Base-by-base conservation (phyloP, 371 early-diverging fungal species). In the Mucor circinelloides region DNA sequence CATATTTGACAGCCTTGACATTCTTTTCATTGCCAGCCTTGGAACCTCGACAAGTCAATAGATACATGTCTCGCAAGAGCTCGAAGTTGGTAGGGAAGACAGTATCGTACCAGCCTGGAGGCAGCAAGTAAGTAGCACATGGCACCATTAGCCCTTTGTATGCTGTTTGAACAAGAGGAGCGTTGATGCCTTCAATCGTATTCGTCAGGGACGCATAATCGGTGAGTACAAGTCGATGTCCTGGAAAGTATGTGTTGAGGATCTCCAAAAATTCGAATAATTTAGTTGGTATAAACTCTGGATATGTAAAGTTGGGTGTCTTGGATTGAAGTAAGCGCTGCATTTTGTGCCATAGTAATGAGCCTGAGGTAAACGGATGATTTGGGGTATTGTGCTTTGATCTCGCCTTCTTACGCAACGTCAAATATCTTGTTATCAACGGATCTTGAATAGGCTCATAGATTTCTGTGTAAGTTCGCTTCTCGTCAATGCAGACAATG, bases 51-150 rank as follows among this genome's bases (percentile, higher is more conserved):
- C 91, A 89, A 2, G 93, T 82, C 5, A 78, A 58, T 9, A 82
- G 68, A 78, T 99, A 96, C 81, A 97, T 81, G 30, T 89, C 88
- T 61, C 79, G 74, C 68, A 96, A 68, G 27, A 95, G 76, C 71
- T 93, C 94, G 83, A 97, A 98, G 75, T 99, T 90, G 25, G 97
- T 97, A 5, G 99, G 98, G 78, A 97, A 99, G 73, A 99, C 96
- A 32, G 97, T 97, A 75, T 99, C 99, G 75, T 97, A 97, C 91
- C 91, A 96, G n/a, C 99, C 99, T 0, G 96, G 98, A 74, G 94
- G 93, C 6, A 99, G 95, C 80, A 96, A 89, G 68, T 95, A 97
- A 1, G 97, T 95, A 10, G 93, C 89, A 70, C 96, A 95, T 12
- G 97, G 93, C 7, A 97, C 93, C 96, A 96, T 99, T 9, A 85